Evolutionary conservation across 176 grass and related monocot genomes (phyloP), one percentile per base, ranked within the genome.

Genomic region (Aegilops longissima): DNA sequence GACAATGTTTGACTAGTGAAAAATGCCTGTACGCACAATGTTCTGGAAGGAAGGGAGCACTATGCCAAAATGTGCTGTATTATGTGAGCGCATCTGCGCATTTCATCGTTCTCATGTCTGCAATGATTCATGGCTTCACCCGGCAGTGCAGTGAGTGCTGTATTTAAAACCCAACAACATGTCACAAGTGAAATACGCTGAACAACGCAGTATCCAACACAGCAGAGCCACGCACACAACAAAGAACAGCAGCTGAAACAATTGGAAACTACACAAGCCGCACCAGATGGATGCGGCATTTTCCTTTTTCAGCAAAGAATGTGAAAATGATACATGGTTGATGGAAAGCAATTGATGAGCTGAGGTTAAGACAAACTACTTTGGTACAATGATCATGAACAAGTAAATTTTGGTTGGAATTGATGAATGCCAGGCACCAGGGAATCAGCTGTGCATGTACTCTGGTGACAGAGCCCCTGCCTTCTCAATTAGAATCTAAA

Each of bases 381-480:
- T 73, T 73, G 82, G 86, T 91, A 87, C 86, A 96, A 96, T 70
- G 88, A 93, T 69, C 81, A 88, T 86, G 88, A 94, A 94, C 88
- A 91, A 85, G 92, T 88, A 90, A 94, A 88, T 76, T 80, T 72
- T 85, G 81, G 67, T 6, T 35, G 65, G 82, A 89, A 91, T 88
- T 80, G 86, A 89, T 92, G 84, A 87, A 88, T 88, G 89, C 86
- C 25, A 62, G 47, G 58, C 79, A 84, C 84, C 90, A 76, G 65
- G 83, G 72, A 87, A 88, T 76, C 29, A 49, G 56, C 87, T 82
- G 54, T 90, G 85, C 88, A 85, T 71, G 66, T 83, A 31, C 78
- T 88, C 73, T 83, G 40, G 84, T 59, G 56, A 58, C 72, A 40
- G 68, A 85, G 44, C 21, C 20, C 31, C 80, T 79, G 36, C 75